phyloP scores from a whole-genome alignment of 805 yeast genomes.

The Metschnikowia corniflorae region DNA sequence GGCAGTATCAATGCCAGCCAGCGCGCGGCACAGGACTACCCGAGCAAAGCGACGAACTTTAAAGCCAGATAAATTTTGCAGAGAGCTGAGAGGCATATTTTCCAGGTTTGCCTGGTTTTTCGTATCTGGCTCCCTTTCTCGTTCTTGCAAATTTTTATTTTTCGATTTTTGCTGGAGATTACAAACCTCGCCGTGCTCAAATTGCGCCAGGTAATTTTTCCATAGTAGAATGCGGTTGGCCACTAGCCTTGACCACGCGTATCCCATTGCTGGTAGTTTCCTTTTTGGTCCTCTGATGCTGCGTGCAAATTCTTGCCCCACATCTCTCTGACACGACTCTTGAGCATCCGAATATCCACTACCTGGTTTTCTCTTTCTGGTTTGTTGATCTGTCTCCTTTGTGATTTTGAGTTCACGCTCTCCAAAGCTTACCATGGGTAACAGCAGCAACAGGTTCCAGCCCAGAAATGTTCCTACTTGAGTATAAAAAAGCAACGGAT shows the following conservation, averaged over 20 bases:
- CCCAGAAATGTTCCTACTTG: slow-evolving; percentile 75
- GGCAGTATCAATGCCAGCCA: slow-evolving; percentile 4
- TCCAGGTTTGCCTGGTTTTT: neutral
- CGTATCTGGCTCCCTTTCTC: neutral
- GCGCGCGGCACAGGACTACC: slow-evolving; percentile 4
- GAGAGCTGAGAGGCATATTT: neutral
- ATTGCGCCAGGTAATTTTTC: slow-evolving; percentile 13
- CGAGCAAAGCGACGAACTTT: slow-evolving; percentile 7
- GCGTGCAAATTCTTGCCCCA: neutral
- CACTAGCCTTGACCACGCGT: slow-evolving; percentile 19
- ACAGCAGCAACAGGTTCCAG: slow-evolving; percentile 58
- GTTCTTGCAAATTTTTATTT: neutral
- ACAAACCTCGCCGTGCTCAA: neutral
- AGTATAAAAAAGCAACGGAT: slow-evolving; percentile 48
- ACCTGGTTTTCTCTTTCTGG: neutral
- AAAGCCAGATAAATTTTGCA: slow-evolving; percentile 1
- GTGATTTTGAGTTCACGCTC: neutral
- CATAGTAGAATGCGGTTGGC: slow-evolving; percentile 15
- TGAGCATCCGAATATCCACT: neutral
- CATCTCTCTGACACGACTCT: neutral
- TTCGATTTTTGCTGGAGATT: neutral
- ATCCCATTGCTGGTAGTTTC: slow-evolving; percentile 18
- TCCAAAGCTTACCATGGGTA: no score
- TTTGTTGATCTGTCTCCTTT: neutral
- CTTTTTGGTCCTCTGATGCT: slow-evolving; percentile 6